phyloP scores from a whole-genome alignment of 1,284 basidiomycete species.

The Naganishia cerealis region DNA sequence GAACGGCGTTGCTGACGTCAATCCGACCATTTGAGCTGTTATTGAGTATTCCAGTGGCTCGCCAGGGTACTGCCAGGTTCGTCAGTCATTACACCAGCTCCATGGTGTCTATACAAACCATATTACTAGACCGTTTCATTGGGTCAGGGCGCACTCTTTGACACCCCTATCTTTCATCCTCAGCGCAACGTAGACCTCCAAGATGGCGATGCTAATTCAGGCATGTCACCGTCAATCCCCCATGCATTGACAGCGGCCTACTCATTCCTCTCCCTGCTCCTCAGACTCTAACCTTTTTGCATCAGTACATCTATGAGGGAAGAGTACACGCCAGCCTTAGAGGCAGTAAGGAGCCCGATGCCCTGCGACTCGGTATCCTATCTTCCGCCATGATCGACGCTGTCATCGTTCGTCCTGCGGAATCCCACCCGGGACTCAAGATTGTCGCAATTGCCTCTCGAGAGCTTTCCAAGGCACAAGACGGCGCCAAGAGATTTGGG shows the following conservation, averaged over 20 bases:
- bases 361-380: slow-evolving; percentile 17
- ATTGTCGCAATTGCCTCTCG: slow-evolving; percentile 56
- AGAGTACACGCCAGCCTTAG: slow-evolving; percentile 15
- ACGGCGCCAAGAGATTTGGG: slow-evolving; percentile 22
- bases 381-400: slow-evolving; percentile 29
- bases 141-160: not conserved
- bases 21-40: not conserved
- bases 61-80: too few species aligned
- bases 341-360: slow-evolving; percentile 17
- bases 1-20: slow-evolving; percentile 2
- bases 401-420: slow-evolving; percentile 34
- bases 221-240: not conserved
- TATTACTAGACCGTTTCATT: too few species aligned
- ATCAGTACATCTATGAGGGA: slow-evolving; percentile 29
- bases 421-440: slow-evolving; percentile 49
- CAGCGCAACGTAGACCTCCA: not conserved
- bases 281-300: slow-evolving; percentile 27
- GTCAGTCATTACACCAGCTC: too few species aligned
- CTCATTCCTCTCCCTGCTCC: not conserved
- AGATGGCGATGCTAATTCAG: slow-evolving; percentile 25
- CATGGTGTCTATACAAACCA: too few species aligned
- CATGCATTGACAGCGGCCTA: not conserved
- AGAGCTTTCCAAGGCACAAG: slow-evolving; percentile 7
- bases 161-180: too few species aligned
- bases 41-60: too few species aligned